Evolutionary conservation across 768 basidiomycete species (phyloP).

Genomic region (Macrolepiota albuminosa): DNA sequence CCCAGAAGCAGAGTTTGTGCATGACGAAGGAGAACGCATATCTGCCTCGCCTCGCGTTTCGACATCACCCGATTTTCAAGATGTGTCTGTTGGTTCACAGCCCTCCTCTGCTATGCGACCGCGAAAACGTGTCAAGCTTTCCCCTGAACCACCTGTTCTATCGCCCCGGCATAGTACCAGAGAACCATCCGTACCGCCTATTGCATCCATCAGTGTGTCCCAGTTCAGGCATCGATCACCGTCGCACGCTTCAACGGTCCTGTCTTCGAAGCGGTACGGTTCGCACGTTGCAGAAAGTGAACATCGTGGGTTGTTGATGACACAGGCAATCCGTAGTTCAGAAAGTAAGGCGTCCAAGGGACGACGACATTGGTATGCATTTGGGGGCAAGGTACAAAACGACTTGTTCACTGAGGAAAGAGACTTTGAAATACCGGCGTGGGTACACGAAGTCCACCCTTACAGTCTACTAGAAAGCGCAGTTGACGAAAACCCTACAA

Average conservation of each 20-base stretch:
- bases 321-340: constrained; percentile 46
- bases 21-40: not conserved
- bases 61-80: constrained; percentile 5
- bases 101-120: constrained; percentile 3
- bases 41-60: not conserved
- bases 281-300: constrained; percentile 15
- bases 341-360: constrained; percentile 43
- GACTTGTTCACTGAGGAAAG: constrained; percentile 37
- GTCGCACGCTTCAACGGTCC: constrained; percentile 14
- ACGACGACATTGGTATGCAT: constrained; percentile 51
- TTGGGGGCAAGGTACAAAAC: constrained; percentile 53
- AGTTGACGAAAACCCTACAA: not conserved
- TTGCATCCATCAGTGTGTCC: constrained; percentile 19
- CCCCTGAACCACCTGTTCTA: constrained; percentile 3
- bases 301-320: constrained; percentile 29
- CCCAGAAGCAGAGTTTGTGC: constrained; percentile 6
- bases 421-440: constrained; percentile 56
- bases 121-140: constrained; percentile 15
- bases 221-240: constrained; percentile 10
- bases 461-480: not conserved
- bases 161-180: constrained; percentile 8
- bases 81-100: not conserved
- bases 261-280: constrained; percentile 11
- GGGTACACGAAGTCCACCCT: constrained; percentile 31
- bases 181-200: constrained; percentile 23